A percentile compares a stretch with the other conserved stretches of the same genome.
phyloP scores from a whole-genome alignment of 495 filamentous ascomycete genomes.

The Penicillium salamii region DNA sequence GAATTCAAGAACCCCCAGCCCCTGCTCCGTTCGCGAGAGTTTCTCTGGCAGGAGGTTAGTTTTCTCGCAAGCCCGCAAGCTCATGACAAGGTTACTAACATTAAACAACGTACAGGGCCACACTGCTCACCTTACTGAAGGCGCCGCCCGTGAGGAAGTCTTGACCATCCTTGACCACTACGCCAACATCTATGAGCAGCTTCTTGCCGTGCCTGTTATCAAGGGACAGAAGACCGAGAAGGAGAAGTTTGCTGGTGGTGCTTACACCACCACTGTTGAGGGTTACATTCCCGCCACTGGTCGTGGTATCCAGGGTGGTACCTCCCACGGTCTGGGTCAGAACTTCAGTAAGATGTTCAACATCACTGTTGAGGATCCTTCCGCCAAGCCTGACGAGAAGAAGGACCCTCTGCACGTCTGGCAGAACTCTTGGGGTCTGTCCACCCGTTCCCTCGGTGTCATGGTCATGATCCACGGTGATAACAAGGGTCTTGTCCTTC shows the following conservation, averaged over 20 bases:
- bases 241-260: conserved; percentile 94
- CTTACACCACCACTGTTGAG: conserved; percentile 93
- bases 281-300: conserved; percentile 87
- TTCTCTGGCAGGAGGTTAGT: conserved; percentile 82
- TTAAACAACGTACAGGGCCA: conserved; percentile 54
- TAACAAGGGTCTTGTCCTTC: conserved; percentile 88
- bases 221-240: conserved; percentile 84
- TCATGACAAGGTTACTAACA: not conserved
- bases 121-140: conserved; percentile 84
- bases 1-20: conserved; percentile 98
- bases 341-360: conserved; percentile 99
- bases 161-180: conserved; percentile 92
- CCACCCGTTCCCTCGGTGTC: conserved; percentile 90
- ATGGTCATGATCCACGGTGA: conserved; percentile 98
- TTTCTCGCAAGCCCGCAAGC: not conserved
- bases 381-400: conserved; percentile 68
- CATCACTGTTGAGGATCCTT: conserved; percentile 92
- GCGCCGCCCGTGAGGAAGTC: conserved; percentile 78
- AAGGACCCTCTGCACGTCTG: conserved; percentile 74
- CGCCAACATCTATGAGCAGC: conserved; percentile 81
- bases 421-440: conserved; percentile 99
- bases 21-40: conserved; percentile 89
- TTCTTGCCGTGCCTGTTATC: conserved; percentile 91
- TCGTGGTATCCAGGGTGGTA: conserved; percentile 93
- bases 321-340: conserved; percentile 90